These are phyloP conservation scores for Neofusicoccum kwambonambiense DNA, from an alignment of 2,329 filamentous ascomycete genomes.

Conservation along the genomic window DNA sequence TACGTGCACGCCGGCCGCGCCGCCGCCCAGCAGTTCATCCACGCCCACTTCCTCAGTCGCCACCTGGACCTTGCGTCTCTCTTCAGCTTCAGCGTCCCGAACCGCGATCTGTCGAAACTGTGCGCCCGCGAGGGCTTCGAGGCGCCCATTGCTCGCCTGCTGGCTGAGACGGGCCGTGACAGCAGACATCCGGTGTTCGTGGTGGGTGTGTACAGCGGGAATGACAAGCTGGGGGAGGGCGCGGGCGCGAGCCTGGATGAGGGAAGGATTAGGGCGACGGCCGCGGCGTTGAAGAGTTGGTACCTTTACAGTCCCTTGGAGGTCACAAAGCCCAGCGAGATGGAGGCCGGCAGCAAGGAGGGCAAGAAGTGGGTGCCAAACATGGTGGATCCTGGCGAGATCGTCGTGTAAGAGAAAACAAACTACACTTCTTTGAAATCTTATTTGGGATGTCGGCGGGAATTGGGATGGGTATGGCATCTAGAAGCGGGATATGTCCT, in stretches of 20 bases:
- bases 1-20: conserved; percentile 81
- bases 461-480: neutral
- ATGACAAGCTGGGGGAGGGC: conserved; percentile 91
- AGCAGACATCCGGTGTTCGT: conserved; percentile 88
- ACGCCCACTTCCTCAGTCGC: conserved; percentile 77
- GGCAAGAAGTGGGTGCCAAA: conserved; percentile 52
- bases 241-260: conserved; percentile 74
- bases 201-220: conserved; percentile 89
- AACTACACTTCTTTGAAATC: conserved; percentile 9
- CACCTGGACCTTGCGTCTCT: conserved; percentile 72
- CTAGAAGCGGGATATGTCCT: neutral
- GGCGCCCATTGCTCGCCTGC: conserved; percentile 76
- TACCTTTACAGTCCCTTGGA: conserved; percentile 84
- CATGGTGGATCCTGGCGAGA: conserved; percentile 58
- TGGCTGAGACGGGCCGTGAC: conserved; percentile 84
- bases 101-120: conserved; percentile 76
- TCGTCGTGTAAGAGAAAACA: conserved; percentile 42
- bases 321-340: conserved; percentile 52
- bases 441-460: neutral
- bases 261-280: conserved; percentile 75
- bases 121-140: conserved; percentile 91
- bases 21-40: conserved; percentile 78
- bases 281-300: conserved; percentile 87
- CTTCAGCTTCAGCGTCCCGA: conserved; percentile 82
- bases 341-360: conserved; percentile 35